These are phyloP conservation scores for Chlorella sorokiniana DNA, from an alignment of 139 green algal genomes.

Conservation along the genomic window DNA sequence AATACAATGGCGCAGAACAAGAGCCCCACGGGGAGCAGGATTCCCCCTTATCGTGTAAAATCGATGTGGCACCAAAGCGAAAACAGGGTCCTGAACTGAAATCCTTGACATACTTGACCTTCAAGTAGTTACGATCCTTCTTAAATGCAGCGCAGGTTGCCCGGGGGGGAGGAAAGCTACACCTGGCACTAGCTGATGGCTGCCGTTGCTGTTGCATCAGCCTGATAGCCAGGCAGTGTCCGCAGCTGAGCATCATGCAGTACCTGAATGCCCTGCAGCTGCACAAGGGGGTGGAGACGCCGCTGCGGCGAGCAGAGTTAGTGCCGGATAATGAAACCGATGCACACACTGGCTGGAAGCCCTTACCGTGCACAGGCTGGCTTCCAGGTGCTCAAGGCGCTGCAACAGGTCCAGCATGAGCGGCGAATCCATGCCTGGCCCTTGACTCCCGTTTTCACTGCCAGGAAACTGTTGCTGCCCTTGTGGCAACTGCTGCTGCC, in stretches of 20 bases:
- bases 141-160: no score
- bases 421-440: neutral
- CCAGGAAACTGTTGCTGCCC: neutral
- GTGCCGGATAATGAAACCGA: neutral
- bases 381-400: conserved; percentile 16
- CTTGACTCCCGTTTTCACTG: no score
- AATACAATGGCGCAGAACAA: no score
- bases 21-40: no score
- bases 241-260: conserved; percentile 39
- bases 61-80: no score
- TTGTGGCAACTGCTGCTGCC: neutral
- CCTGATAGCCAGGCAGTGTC: conserved; percentile 27
- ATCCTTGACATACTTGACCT: no score
- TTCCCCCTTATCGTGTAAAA: no score
- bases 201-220: neutral
- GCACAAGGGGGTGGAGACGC: neutral
- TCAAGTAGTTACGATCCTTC: no score
- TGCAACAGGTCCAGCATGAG: conserved; percentile 10
- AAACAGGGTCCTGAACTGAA: no score
- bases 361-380: conserved; percentile 12
- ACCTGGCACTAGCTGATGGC: neutral
- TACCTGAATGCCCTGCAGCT: conserved; percentile 39
- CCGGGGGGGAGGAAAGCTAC: neutral
- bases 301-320: neutral
- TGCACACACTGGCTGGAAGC: conserved; percentile 10